phyloP scores from a whole-genome alignment of 768 basidiomycete species.

The Leccinellum rugosiceps region DNA sequence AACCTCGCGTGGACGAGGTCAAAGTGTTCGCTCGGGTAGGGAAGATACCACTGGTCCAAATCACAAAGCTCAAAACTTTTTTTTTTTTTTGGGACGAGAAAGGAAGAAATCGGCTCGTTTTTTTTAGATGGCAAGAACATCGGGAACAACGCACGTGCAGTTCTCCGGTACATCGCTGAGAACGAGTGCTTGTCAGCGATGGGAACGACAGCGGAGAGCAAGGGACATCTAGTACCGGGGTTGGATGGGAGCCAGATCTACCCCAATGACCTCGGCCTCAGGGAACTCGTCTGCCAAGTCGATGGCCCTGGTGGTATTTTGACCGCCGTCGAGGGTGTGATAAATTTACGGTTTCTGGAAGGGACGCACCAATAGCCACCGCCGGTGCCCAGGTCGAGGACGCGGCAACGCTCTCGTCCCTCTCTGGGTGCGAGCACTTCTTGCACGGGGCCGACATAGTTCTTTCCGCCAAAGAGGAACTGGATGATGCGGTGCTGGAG shows the following conservation, averaged over 20 bases:
- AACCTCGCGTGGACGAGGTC: slow-evolving; percentile 70
- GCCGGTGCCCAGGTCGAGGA: slow-evolving; percentile 71
- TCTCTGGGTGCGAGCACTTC: slow-evolving; percentile 44
- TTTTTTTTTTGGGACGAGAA: neutral
- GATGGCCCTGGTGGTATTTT: slow-evolving; percentile 51
- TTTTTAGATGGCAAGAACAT: neutral
- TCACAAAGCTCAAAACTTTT: slow-evolving; percentile 70
- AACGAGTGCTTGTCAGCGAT: slow-evolving; percentile 14
- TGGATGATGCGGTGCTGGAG: slow-evolving; percentile 63
- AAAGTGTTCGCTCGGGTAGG: slow-evolving; percentile 61
- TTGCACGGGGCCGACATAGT: slow-evolving; percentile 64
- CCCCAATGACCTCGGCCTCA: slow-evolving; percentile 59
- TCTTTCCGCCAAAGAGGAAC: slow-evolving; percentile 61
- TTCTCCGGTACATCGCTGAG: slow-evolving; percentile 62
- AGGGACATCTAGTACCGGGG: slow-evolving; percentile 47
- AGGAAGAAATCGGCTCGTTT: neutral
- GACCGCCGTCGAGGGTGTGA: neutral
- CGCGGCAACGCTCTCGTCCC: slow-evolving; percentile 33
- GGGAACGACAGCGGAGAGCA: neutral
- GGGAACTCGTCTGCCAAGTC: slow-evolving; percentile 75
- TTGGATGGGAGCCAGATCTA: slow-evolving; percentile 72
- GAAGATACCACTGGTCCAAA: slow-evolving; percentile 55
- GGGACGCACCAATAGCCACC: slow-evolving; percentile 53
- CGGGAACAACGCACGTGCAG: slow-evolving; percentile 56
- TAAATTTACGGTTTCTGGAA: neutral